A percentile compares a stretch with the other conserved stretches of the same genome.
phyloP scores from a whole-genome alignment of 495 filamentous ascomycete species.

The Penicillium desertorum region DNA sequence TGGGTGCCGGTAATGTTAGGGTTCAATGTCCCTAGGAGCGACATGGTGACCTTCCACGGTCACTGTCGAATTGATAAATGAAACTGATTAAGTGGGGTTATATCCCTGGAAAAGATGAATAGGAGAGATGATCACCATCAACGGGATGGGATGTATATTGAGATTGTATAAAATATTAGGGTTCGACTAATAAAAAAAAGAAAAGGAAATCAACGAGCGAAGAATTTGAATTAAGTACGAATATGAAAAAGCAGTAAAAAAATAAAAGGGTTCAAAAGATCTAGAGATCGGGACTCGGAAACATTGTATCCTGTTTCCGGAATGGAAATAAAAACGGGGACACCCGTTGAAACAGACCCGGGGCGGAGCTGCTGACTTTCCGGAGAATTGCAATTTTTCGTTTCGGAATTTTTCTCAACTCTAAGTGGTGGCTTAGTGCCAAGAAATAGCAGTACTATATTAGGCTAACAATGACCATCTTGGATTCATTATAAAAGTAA shows the following conservation, averaged over 20 bases:
- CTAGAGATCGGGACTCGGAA: conserved; percentile 6
- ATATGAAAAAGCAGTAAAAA: conserved; percentile 5
- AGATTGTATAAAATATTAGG: not conserved
- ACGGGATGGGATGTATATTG: conserved; percentile 7
- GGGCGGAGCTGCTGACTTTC: conserved; percentile 4
- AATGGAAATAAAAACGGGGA: conserved; percentile 3
- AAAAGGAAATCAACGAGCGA: not conserved
- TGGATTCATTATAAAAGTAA: not conserved
- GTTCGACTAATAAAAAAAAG: conserved; percentile 3
- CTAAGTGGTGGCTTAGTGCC: not conserved
- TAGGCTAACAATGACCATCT: not conserved
- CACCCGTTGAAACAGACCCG: not conserved
- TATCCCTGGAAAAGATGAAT: conserved; percentile 10
- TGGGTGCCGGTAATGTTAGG: conserved; percentile 28
- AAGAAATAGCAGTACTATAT: not conserved
- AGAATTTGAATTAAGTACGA: conserved; percentile 1
- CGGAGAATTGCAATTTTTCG: not conserved
- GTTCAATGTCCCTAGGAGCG: conserved; percentile 42
- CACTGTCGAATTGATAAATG: conserved; percentile 6
- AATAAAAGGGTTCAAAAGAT: conserved; percentile 6
- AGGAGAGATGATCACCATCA: conserved; percentile 20
- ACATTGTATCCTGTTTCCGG: not conserved
- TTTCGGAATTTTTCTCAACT: not conserved
- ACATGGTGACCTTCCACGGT: conserved; percentile 33
- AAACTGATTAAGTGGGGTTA: conserved; percentile 1